Percentiles rank a stretch among this genome's conserved stretches.
Conservation (phyloP, 2,329 filamentous ascomycete genomes). For the Sphaerulina populicola region DNA sequence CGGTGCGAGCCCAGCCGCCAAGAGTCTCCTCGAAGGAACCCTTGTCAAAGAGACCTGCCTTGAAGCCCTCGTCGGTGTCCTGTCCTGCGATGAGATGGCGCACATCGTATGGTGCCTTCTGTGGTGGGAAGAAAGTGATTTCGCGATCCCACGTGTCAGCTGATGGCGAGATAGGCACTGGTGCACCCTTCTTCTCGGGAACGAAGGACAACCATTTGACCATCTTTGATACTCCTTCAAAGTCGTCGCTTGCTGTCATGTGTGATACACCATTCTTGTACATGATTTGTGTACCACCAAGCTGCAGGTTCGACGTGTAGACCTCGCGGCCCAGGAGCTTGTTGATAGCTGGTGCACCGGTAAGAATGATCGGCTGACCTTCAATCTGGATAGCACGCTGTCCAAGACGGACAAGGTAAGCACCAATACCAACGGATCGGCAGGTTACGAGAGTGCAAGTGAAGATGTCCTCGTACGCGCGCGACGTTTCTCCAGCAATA, state of each 20-base stretch:
- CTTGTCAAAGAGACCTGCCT: constrained; percentile 88
- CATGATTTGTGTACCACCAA: constrained; percentile 99
- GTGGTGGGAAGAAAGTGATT: constrained; percentile 67
- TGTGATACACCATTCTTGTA: constrained; percentile 99
- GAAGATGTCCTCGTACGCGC: constrained; percentile 98
- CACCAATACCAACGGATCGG: constrained; percentile 97
- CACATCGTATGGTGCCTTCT: constrained; percentile 84
- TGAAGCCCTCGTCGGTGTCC: constrained; percentile 75
- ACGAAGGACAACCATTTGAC: constrained; percentile 97
- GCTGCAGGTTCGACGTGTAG: constrained; percentile 97
- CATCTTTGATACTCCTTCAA: constrained; percentile 94
- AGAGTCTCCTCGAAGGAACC: constrained; percentile 95
- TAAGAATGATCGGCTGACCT: constrained; percentile 96
- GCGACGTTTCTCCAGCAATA: constrained; percentile 93
- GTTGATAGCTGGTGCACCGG: constrained; percentile 94
- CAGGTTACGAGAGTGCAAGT: constrained; percentile 96
- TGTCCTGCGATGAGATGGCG: constrained; percentile 87
- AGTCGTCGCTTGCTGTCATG: constrained; percentile 96
- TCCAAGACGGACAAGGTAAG: constrained; percentile 94
- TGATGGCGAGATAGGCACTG: constrained; percentile 83
- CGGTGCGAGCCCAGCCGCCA: constrained; percentile 92
- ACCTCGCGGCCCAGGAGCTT: constrained; percentile 96
- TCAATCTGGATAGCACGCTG: constrained; percentile 98
- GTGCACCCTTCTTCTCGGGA: constrained; percentile 86
- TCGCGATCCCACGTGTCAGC: constrained; percentile 89